A percentile compares a stretch with the other conserved stretches of the same genome.
phyloP scores from a whole-genome alignment of 2,329 filamentous ascomycete species.

The Grosmannia clavigera region DNA sequence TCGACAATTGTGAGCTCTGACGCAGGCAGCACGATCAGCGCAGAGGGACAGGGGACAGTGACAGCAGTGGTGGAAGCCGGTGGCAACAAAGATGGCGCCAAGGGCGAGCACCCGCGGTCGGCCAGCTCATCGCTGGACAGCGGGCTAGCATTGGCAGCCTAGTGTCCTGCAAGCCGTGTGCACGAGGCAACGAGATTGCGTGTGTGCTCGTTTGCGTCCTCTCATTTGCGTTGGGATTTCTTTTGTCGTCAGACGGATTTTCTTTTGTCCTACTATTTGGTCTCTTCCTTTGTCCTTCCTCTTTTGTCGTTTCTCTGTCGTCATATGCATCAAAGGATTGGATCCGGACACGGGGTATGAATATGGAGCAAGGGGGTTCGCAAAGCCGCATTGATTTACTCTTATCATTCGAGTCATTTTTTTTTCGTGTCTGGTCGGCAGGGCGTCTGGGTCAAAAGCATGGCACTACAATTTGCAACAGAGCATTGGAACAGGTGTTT shows the following conservation, averaged over 20 bases:
- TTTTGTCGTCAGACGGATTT: neutral
- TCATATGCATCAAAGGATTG: neutral
- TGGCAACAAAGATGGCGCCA: neutral
- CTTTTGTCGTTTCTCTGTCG: neutral
- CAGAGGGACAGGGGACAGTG: neutral
- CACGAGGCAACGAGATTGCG: neutral
- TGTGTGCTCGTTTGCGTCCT: neutral
- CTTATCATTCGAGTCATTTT: neutral
- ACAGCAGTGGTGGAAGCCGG: neutral
- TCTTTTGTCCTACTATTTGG: neutral
- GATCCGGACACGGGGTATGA: neutral
- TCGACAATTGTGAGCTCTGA: conserved; percentile 34
- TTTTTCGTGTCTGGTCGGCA: neutral
- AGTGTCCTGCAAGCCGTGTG: neutral
- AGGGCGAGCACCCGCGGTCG: conserved; percentile 3
- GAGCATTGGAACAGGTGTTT: neutral
- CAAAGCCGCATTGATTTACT: neutral
- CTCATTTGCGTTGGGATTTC: neutral
- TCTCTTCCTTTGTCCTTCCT: neutral
- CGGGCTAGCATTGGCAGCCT: conserved; percentile 15
- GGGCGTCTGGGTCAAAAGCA: neutral
- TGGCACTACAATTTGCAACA: neutral
- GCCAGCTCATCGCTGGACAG: conserved; percentile 16
- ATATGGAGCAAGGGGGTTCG: neutral
- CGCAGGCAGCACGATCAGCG: conserved; percentile 14